Evolutionary conservation across 352 stramenopile genomes (phyloP).

Genomic region (Hyaloperonospora arabidopsidis): DNA sequence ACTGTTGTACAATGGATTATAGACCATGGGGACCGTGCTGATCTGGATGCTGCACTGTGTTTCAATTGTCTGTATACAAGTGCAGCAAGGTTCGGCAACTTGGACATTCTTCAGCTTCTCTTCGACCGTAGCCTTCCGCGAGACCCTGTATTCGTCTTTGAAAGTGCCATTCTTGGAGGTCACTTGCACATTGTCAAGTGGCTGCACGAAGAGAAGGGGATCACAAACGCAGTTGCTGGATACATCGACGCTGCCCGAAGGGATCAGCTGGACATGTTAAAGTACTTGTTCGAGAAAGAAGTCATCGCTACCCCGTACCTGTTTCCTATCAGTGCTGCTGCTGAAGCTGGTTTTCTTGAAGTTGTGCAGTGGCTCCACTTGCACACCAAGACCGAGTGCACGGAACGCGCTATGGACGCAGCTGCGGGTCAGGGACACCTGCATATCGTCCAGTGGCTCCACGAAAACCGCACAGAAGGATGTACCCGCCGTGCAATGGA

Average conservation of each 20-base stretch:
- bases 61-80: constrained; percentile 32
- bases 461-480: constrained; percentile 30
- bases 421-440: constrained; percentile 27
- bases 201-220: too few species aligned
- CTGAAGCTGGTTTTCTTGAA: constrained; percentile 15
- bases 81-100: constrained; percentile 39
- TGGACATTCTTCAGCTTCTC: constrained; percentile 4
- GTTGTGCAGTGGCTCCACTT: constrained; percentile 21
- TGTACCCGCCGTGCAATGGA: constrained; percentile 46
- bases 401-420: constrained; percentile 21
- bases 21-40: constrained; percentile 1
- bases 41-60: constrained; percentile 15
- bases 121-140: too few species aligned
- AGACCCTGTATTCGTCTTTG: too few species aligned
- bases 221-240: too few species aligned
- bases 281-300: constrained; percentile 13
- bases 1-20: constrained; percentile 17
- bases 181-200: too few species aligned
- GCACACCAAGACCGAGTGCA: constrained; percentile 20
- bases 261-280: constrained; percentile 17
- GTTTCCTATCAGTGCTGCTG: constrained; percentile 23
- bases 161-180: too few species aligned
- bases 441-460: constrained; percentile 30
- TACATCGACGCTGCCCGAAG: constrained; percentile 13
- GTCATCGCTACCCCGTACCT: constrained; percentile 26